phyloP scores from a whole-genome alignment of 2,329 filamentous ascomycete genomes.

The Blumeria graminis region DNA sequence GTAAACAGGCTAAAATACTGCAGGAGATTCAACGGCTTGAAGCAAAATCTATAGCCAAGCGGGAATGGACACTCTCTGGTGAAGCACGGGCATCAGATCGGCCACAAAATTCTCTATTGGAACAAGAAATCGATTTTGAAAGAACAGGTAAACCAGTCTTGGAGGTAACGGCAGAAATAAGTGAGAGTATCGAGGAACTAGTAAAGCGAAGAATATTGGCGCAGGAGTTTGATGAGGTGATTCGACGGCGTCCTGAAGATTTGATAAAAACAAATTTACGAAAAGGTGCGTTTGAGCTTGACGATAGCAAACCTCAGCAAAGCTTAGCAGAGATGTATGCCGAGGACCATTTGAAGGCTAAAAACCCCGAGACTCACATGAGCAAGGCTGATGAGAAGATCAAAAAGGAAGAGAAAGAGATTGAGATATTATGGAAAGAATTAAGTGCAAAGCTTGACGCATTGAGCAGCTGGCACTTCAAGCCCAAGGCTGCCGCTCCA shows the following conservation, averaged over 20 bases:
- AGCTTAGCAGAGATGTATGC: conserved; percentile 85
- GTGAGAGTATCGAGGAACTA: conserved; percentile 73
- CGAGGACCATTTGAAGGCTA: conserved; percentile 60
- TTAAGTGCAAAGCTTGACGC: conserved; percentile 63
- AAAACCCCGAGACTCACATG: conserved; percentile 56
- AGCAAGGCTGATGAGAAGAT: conserved; percentile 65
- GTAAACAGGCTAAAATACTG: conserved; percentile 59
- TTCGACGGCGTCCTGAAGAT: conserved; percentile 56
- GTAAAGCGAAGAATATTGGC: conserved; percentile 84
- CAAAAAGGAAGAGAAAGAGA: conserved; percentile 59
- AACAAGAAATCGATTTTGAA: conserved; percentile 91
- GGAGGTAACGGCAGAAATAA: conserved; percentile 77
- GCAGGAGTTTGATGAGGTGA: conserved; percentile 78
- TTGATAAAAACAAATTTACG: conserved; percentile 34
- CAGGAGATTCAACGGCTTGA: conserved; percentile 86
- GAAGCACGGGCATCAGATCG: conserved; percentile 66
- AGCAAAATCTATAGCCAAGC: conserved; percentile 67
- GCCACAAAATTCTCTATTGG: conserved; percentile 74
- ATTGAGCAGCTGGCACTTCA: conserved; percentile 86
- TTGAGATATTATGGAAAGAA: conserved; percentile 61
- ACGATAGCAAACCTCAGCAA: conserved; percentile 71
- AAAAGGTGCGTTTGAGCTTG: conserved; percentile 45
- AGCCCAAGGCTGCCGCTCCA: conserved; percentile 63
- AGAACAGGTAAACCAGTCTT: conserved; percentile 84
- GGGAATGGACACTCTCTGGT: conserved; percentile 72